phyloP scores from a whole-genome alignment of 495 filamentous ascomycete species.

The Aspergillus heteromorphus region DNA sequence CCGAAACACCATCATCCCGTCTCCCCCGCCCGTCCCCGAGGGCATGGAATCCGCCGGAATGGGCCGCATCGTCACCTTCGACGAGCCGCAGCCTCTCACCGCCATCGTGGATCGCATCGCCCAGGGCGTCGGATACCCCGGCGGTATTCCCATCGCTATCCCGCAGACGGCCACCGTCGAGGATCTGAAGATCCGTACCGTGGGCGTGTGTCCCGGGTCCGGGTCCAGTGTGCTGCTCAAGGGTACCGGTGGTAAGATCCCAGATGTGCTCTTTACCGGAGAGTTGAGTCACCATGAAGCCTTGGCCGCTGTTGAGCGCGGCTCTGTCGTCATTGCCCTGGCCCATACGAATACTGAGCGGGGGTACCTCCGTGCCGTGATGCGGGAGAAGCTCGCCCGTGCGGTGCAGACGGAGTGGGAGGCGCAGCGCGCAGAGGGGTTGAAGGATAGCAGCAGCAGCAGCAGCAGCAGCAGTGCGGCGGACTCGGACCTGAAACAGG shows the following conservation, averaged over 20 bases:
- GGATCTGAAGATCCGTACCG: conserved; percentile 52
- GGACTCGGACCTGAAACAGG: conserved; percentile 27
- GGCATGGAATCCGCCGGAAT: conserved; percentile 69
- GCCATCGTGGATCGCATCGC: conserved; percentile 59
- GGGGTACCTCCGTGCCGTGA: conserved; percentile 64
- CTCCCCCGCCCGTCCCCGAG: conserved; percentile 34
- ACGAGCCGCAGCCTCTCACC: conserved; percentile 50
- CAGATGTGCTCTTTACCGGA: conserved; percentile 81
- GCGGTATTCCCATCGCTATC: conserved; percentile 63
- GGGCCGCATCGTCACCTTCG: conserved; percentile 67
- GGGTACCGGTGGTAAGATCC: conserved; percentile 43
- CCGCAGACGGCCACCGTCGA: conserved; percentile 51
- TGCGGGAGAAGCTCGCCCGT: conserved; percentile 59
- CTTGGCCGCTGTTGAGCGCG: conserved; percentile 78
- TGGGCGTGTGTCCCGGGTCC: conserved; percentile 77
- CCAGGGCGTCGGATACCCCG: conserved; percentile 54
- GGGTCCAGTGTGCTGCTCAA: conserved; percentile 69
- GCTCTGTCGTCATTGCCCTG: conserved; percentile 75
- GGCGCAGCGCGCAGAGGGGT: conserved; percentile 32
- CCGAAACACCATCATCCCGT: conserved; percentile 49
- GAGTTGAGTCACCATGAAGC: conserved; percentile 92
- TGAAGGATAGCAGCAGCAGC: conserved; percentile 9
- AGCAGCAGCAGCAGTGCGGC: too few species aligned
- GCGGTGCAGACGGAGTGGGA: conserved; percentile 52
- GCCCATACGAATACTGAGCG: conserved; percentile 92